Conservation (phyloP, 495 filamentous ascomycete species). For the Bathelium albidoporum region DNA sequence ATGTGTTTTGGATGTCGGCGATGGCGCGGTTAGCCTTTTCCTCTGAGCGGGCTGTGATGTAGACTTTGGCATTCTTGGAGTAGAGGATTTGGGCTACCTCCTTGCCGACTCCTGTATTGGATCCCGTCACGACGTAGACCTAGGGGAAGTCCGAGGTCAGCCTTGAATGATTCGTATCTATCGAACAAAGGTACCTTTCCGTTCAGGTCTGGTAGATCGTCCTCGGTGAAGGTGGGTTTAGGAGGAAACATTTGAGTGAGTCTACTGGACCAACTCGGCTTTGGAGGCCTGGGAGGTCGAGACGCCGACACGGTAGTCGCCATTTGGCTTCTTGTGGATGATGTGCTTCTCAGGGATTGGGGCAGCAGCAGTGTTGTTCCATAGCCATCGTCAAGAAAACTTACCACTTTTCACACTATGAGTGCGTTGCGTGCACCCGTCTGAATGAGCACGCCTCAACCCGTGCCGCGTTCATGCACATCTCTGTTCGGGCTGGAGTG, state of each 20-base stretch:
- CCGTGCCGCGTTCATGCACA: too few species aligned
- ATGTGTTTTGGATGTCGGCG: conserved; percentile 13
- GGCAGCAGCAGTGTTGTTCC: too few species aligned
- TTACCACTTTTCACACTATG: too few species aligned
- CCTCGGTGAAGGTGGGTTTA: conserved; percentile 15
- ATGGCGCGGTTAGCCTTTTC: conserved; percentile 30
- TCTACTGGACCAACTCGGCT: neutral
- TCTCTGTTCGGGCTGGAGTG: too few species aligned
- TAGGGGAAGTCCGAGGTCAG: neutral
- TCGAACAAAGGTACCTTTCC: too few species aligned
- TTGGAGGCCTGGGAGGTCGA: neutral
- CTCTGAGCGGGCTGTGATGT: conserved; percentile 31
- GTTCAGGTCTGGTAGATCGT: conserved; percentile 6
- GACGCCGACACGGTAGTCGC: neutral
- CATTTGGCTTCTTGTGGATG: neutral
- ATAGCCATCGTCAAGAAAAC: too few species aligned
- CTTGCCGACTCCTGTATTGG: neutral
- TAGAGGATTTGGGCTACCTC: conserved; percentile 28
- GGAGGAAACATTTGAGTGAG: conserved; percentile 14
- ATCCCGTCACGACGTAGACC: conserved; percentile 40
- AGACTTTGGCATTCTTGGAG: conserved; percentile 30
- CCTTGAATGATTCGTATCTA: too few species aligned
- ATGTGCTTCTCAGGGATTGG: too few species aligned
- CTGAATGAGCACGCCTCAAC: too few species aligned
- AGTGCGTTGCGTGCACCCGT: too few species aligned